Percentiles rank a stretch among this genome's conserved stretches.
phyloP scores from a whole-genome alignment of 495 filamentous ascomycete genomes.

The Podospora conica region DNA sequence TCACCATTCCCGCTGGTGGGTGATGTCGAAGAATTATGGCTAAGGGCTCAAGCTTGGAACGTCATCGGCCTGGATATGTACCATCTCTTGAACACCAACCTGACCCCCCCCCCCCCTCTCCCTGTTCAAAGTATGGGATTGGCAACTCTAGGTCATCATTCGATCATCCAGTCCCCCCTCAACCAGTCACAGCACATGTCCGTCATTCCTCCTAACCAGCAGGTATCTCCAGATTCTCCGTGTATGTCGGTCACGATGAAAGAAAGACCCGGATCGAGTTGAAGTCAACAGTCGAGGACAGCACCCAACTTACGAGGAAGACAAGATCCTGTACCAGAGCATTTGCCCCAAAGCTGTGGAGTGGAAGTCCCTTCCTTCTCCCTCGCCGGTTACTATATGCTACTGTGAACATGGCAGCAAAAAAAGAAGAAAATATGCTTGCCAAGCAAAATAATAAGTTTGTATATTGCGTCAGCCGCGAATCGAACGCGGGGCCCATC shows the following conservation, averaged over 20 bases:
- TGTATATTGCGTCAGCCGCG: constrained; percentile 32
- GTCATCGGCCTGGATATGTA: neutral
- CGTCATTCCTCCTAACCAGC: too few species aligned
- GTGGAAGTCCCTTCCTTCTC: too few species aligned
- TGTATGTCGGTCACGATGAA: too few species aligned
- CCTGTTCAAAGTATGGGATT: neutral
- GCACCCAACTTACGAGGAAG: too few species aligned
- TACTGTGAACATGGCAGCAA: too few species aligned
- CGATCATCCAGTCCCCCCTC: neutral
- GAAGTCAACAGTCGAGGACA: neutral
- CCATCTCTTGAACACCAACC: neutral
- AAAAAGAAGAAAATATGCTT: too few species aligned
- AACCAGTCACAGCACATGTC: neutral
- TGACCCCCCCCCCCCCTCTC: too few species aligned
- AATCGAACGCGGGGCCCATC: constrained; percentile 48
- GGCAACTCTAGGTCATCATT: neutral
- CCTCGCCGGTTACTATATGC: too few species aligned
- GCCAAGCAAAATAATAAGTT: too few species aligned
- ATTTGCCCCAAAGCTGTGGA: too few species aligned
- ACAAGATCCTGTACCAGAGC: too few species aligned
- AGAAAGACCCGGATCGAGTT: neutral
- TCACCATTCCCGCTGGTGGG: neutral
- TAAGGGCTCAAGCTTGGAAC: neutral
- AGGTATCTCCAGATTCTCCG: too few species aligned
- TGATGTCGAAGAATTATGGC: neutral